A percentile compares a stretch with the other conserved stretches of the same genome.
phyloP scores from a whole-genome alignment of 441 rosid species.

The Erodium chrysanthum region DNA sequence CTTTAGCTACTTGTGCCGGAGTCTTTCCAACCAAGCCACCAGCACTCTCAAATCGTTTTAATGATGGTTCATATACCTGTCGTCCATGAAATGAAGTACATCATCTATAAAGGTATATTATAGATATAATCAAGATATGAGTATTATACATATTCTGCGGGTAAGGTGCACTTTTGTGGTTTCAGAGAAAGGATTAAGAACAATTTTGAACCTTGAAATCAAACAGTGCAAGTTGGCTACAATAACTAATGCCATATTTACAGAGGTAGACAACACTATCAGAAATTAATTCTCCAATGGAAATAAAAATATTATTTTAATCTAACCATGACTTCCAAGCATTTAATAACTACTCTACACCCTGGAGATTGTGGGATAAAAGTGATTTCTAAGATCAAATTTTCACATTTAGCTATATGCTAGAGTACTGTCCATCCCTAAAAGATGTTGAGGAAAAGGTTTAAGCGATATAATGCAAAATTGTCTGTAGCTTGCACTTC shows the following conservation, averaged over 20 bases:
- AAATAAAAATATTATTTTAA: background rate
- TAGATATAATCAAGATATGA: background rate
- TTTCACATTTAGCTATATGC: background rate
- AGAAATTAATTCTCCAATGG: background rate
- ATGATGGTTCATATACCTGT: constrained; percentile 81
- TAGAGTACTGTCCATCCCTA: background rate
- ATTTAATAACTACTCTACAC: background rate
- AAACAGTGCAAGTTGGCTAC: background rate
- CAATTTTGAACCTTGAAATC: background rate
- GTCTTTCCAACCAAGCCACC: constrained; percentile 72
- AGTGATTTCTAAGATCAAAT: background rate
- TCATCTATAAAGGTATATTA: background rate
- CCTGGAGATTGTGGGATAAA: background rate
- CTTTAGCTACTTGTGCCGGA: constrained; percentile 74
- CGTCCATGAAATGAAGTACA: constrained; percentile 23
- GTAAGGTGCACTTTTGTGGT: background rate
- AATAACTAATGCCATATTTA: background rate
- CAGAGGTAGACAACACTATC: background rate
- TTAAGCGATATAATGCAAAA: background rate
- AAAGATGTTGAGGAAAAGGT: background rate
- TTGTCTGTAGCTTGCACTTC: background rate
- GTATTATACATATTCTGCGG: background rate
- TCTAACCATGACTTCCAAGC: constrained; percentile 1
- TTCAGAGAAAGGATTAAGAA: background rate
- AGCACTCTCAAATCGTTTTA: constrained; percentile 49